Percentiles rank a stretch among this genome's conserved stretches.
Conservation (phyloP, 169 alveolate genomes). For the Fabrea salina region DNA sequence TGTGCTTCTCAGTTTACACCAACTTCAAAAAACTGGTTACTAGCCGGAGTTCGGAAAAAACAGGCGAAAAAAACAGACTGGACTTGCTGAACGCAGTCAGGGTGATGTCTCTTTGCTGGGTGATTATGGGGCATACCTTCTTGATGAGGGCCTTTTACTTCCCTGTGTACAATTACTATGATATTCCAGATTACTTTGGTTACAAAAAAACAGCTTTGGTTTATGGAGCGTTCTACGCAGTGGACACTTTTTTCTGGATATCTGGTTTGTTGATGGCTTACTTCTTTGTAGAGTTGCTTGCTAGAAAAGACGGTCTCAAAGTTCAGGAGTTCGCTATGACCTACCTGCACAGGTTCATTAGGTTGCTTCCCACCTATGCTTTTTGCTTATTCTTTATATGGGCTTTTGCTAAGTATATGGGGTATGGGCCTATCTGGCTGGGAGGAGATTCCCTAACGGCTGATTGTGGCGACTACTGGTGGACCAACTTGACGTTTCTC, state of each 20-base stretch:
- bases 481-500: constrained; percentile 50
- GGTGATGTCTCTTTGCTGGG: constrained; percentile 19
- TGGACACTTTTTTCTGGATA: constrained; percentile 24
- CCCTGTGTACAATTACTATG: too few species aligned
- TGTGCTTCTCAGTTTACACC: background rate
- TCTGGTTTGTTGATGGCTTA: background rate
- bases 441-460: background rate
- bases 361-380: background rate
- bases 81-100: constrained; percentile 11
- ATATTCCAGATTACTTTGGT: background rate
- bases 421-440: constrained; percentile 31
- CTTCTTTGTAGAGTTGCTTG: background rate
- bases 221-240: constrained; percentile 18
- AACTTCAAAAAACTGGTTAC: background rate
- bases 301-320: background rate
- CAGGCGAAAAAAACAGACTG: constrained; percentile 10
- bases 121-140: background rate
- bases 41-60: background rate
- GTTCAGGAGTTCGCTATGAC: background rate
- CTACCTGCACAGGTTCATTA: background rate
- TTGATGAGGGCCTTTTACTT: background rate
- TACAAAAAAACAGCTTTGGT: background rate
- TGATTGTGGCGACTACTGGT: constrained; percentile 58
- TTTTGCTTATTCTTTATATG: background rate
- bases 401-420: constrained; percentile 37